Conservation (phyloP, 495 filamentous ascomycete genomes). For the Immersiella caudata region DNA sequence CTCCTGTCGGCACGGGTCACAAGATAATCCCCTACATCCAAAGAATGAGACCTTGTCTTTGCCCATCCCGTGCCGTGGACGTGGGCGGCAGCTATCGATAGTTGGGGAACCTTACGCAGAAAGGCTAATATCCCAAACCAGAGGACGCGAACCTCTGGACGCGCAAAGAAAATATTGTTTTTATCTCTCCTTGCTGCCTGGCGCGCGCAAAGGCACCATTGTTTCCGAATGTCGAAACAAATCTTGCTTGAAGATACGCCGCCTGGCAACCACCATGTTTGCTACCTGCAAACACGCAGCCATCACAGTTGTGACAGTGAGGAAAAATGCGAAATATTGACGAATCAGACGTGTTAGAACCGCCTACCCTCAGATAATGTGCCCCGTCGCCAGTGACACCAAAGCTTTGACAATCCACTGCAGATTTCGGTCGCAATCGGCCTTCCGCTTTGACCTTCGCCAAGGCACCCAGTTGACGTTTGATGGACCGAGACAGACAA, state of each 20-base stretch:
- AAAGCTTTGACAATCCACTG: conserved; percentile 14
- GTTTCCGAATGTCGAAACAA: not conserved
- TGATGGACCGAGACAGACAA: conserved; percentile 8
- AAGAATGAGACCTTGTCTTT: not conserved
- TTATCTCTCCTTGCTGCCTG: not conserved
- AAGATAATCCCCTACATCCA: not conserved
- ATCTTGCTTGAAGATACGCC: not conserved
- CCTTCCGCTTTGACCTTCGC: conserved; percentile 20
- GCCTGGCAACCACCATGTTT: not conserved
- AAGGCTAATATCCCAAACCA: not conserved
- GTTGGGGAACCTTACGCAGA: not conserved
- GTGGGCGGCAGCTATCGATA: not conserved
- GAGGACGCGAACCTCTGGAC: not conserved
- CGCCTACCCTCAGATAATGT: not conserved
- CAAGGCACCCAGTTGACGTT: conserved; percentile 14
- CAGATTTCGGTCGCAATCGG: conserved; percentile 12
- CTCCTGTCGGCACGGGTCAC: not conserved
- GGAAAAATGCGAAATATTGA: not conserved
- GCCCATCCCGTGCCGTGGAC: not conserved
- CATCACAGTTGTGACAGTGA: not conserved
- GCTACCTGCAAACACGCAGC: not conserved
- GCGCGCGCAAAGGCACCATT: not conserved
- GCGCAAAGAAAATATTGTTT: not conserved
- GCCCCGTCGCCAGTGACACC: conserved; percentile 7
- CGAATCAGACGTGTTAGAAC: conserved; percentile 6